Base-by-base conservation (phyloP, 257 asterid species). In the Ilex aquifolium region DNA sequence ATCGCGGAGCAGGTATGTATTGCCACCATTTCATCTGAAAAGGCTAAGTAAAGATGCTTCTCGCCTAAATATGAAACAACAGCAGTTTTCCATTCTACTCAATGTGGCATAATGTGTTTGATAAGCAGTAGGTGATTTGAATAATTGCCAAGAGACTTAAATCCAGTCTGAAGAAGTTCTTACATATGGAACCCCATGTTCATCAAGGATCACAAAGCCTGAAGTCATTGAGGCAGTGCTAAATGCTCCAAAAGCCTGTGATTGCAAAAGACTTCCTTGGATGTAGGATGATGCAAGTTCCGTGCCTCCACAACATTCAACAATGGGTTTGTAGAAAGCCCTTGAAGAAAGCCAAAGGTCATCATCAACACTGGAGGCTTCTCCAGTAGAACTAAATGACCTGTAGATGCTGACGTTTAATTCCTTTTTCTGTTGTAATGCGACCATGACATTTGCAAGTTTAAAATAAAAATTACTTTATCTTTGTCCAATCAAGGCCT, bases 321-420 rank as follows among this genome's bases (percentile, higher is more conserved):
- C 44, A 68, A 92, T 67, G 16, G 96, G 98, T 68, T 76, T 85
- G 76, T 92, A 89, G 67, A 46, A 80, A 51, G 88, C 82, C 81
- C 79, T 82, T 32, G 98, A 89, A 12, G 97, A 85, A 76, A 92
- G 97, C 97, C 98, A 92, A 46, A 92, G 93, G 74, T 87, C 97
- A 76, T 92, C 98, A 59, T 92, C 98, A 39, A 88, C 57, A 39
- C 79, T 85, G 14, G 98, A 92, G 75, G 88, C 79, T 82, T 92
- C 98, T 60, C 98, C 98, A 11, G 95, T 92, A 12, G 95, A 72
- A 65, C 66, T 74, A 85, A 89, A 87, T 27, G 58, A 60, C 85
- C 97, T 91, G 83, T 58, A 74, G 48, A 76, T 36, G 52, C 31
- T 57, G 64, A 56, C 15, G 1, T 4, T 40, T 64, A 8, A 42